Evolutionary conservation across 306 rosid species (phyloP), one percentile per base, ranked within the genome.

Genomic region (Medicago arabica): DNA sequence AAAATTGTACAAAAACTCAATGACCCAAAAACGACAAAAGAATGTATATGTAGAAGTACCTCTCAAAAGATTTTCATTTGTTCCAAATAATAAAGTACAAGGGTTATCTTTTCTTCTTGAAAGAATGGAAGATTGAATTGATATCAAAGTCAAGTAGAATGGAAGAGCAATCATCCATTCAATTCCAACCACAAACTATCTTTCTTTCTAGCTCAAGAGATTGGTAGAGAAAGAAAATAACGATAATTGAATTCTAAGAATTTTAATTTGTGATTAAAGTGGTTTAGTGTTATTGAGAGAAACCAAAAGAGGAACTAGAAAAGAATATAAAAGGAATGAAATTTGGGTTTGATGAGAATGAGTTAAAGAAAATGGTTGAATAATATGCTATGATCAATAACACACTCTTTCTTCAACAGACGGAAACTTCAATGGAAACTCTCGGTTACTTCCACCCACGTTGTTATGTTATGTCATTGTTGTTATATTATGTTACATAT

Each of bases 131-230:
- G 67, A 14, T 17, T 17, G 54, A 50, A 71, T 44, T 43, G 21
- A 28, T 28, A 63, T 54, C 0, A 59, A 75, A 77, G 85, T 87
- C 89, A 85, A 84, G 80, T 1, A 86, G 83, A 11, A 80, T 78
- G 15, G 84, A 80, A 36, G 77, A 83, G 61, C 25, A 73, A 77
- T 75, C 58, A 78, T 63, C 5, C 51, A 28, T n/a, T 23, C 28
- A 23, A 23, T 23, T 23, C 28, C 28, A 23, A 23, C 28, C 28
- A 23, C 28, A 23, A 23, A 23, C 2, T 23, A 23, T 23, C 28
- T 23, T 23, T 23, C 28, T 23, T 23, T 23, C 28, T 23, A 23
- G 28, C 28, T 23, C 28, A 23, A 23, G 28, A 23, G 28, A 23
- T 23, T 23, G 28, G 28, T 23, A 23, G 28, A 23, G 1, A 23